Evolutionary conservation across 2,329 filamentous ascomycete species (phyloP).

Genomic region (Alternaria infectoria): DNA sequence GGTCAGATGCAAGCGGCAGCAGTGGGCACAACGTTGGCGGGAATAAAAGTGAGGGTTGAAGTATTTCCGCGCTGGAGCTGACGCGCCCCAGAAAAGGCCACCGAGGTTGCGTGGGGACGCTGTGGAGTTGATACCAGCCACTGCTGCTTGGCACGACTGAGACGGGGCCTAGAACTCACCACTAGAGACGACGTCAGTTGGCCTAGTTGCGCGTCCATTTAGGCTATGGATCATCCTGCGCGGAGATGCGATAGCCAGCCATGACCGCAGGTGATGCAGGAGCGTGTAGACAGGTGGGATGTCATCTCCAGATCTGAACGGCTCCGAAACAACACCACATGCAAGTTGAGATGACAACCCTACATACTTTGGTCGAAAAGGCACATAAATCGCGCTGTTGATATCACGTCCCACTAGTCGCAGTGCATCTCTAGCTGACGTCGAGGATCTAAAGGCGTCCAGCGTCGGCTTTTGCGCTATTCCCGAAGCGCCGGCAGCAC

Average conservation of each 20-base stretch:
- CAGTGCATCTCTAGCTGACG: background rate
- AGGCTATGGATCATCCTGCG: background rate
- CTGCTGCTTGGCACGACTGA: background rate
- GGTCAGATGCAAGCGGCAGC: conserved; percentile 11
- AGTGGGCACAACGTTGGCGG: conserved; percentile 30
- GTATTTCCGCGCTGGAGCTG: conserved; percentile 25
- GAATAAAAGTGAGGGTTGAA: conserved; percentile 28
- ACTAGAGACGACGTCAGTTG: background rate
- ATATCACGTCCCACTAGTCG: background rate
- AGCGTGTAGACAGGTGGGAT: background rate
- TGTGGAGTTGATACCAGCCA: conserved; percentile 19
- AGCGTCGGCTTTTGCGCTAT: background rate
- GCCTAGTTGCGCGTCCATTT: background rate
- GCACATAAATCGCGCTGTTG: background rate
- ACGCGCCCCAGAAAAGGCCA: conserved; percentile 16
- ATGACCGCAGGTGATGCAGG: background rate
- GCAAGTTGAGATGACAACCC: background rate
- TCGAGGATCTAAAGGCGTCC: background rate
- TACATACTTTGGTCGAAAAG: background rate
- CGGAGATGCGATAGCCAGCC: background rate
- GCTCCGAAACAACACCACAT: too few relatives aligned
- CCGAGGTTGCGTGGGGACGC: conserved; percentile 15
- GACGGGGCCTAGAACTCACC: conserved; percentile 4
- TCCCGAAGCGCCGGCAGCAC: background rate
- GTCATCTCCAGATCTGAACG: background rate